Evolutionary conservation across 768 basidiomycete genomes (phyloP), one percentile per base, ranked within the genome.

Genomic region (Sporobolomyces phaffii): DNA sequence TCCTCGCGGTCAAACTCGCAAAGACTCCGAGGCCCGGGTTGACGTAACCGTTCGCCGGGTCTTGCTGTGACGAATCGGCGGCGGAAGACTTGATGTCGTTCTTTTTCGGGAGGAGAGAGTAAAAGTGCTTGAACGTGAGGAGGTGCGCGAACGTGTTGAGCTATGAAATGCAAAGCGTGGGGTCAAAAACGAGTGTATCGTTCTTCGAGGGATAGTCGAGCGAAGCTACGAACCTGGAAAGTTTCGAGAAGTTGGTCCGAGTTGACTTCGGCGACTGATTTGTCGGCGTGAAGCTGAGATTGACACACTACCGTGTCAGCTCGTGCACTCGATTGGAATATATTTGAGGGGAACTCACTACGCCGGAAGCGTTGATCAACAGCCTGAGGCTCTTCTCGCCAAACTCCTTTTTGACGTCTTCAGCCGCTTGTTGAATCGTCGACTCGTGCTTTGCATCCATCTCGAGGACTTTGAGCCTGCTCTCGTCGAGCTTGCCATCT

Each of bases 251-350:
- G 73, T 15, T 74, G 57, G 1, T 72, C 50, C 3, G 60, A 50
- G 50, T 75, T 63, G 54, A 81, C 73, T 26, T 77, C 72, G 8
- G 72, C 60, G 20, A 81, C 69, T 5, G 78, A 77, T 68, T 80
- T 81, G 69, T 81, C 80, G 3, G 79, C 76, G 51, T 78, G 77
- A 9, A 81, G 75, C 80, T 81, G 61, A n/a, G n/a, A n/a, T n/a
- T n/a, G n/a, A n/a, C n/a, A n/a, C n/a, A n/a, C n/a, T n/a, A n/a
- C n/a, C n/a, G n/a, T n/a, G n/a, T n/a, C n/a, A n/a, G n/a, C n/a
- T n/a, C n/a, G n/a, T n/a, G n/a, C n/a, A n/a, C n/a, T 24, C 44
- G 11, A 11, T 45, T 49, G 20, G 31, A 47, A 29, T 22, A 49
- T 28, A 34, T 38, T 10, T 7, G 52, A 36, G 34, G 13, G 9